Evolutionary conservation across 305 asterid genomes (phyloP).

Genomic region (Petunia hybrid): DNA sequence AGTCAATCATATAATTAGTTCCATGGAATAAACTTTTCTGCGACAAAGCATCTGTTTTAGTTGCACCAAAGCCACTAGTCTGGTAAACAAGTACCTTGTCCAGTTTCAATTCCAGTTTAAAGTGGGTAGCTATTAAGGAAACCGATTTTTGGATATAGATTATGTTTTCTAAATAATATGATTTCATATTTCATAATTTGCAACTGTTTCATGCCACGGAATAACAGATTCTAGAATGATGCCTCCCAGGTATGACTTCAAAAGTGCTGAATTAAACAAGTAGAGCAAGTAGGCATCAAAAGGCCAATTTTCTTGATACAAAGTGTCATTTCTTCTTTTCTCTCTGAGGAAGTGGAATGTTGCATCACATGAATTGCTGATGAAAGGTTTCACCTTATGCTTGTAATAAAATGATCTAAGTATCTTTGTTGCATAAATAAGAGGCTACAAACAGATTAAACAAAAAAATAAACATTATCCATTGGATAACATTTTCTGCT

Average conservation of each 20-base stretch:
- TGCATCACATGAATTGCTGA: neutral
- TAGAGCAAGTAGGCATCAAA: neutral
- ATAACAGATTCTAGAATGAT: no score
- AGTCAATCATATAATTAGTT: neutral
- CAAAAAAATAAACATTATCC: neutral
- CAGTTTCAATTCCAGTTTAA: neutral
- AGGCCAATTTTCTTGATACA: neutral
- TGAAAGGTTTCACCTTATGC: neutral
- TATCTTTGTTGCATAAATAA: no score
- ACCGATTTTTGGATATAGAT: neutral
- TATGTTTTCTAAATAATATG: no score
- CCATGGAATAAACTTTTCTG: neutral
- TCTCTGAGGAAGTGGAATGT: neutral
- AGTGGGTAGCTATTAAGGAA: neutral
- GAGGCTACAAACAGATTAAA: neutral
- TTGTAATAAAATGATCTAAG: neutral
- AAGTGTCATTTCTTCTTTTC: neutral
- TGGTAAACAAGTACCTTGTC: neutral
- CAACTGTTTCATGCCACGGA: neutral
- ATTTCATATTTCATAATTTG: no score
- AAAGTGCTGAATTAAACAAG: neutral
- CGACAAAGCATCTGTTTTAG: neutral
- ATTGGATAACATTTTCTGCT: neutral
- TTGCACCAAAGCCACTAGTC: neutral
- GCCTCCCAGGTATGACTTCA: neutral